Evolutionary conservation across 768 basidiomycete species (phyloP).

Genomic region (Boletus pseudopeckii): DNA sequence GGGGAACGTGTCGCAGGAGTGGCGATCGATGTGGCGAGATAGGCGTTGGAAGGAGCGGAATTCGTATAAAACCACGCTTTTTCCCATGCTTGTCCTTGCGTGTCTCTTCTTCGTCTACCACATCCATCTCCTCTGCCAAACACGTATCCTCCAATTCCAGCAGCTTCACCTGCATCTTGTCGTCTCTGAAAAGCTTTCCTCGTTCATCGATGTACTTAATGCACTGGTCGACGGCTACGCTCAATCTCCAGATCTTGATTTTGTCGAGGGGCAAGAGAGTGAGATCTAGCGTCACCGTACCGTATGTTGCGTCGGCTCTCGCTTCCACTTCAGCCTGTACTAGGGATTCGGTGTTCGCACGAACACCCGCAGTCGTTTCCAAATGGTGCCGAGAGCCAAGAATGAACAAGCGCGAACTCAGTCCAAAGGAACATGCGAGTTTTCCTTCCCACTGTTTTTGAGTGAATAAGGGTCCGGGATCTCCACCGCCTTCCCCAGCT

Average conservation of each 20-base stretch:
- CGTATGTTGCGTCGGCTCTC: constrained; percentile 30
- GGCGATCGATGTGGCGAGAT: constrained; percentile 30
- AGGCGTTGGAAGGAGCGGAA: constrained; percentile 29
- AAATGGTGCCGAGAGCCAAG: constrained; percentile 48
- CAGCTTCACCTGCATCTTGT: constrained; percentile 8
- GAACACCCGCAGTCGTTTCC: neutral
- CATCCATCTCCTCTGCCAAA: constrained; percentile 5
- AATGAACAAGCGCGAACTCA: constrained; percentile 80
- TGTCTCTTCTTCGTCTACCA: neutral
- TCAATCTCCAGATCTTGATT: constrained; percentile 74
- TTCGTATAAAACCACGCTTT: neutral
- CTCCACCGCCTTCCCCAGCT: constrained; percentile 60
- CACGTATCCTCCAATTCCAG: constrained; percentile 21
- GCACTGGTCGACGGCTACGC: constrained; percentile 65
- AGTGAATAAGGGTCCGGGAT: constrained; percentile 74
- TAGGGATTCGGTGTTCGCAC: neutral
- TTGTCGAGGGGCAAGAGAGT: constrained; percentile 86
- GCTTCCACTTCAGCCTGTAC: constrained; percentile 1
- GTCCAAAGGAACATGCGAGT: constrained; percentile 74
- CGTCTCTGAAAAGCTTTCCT: neutral
- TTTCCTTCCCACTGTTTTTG: constrained; percentile 91
- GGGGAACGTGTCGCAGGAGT: constrained; percentile 13
- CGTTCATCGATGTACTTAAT: constrained; percentile 10
- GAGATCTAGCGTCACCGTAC: constrained; percentile 72
- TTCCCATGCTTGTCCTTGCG: constrained; percentile 16